A percentile compares a stretch with the other conserved stretches of the same genome.
Evolutionary conservation across 495 filamentous ascomycete genomes (phyloP).

Genomic region (Aspergillus haitiensis): DNA sequence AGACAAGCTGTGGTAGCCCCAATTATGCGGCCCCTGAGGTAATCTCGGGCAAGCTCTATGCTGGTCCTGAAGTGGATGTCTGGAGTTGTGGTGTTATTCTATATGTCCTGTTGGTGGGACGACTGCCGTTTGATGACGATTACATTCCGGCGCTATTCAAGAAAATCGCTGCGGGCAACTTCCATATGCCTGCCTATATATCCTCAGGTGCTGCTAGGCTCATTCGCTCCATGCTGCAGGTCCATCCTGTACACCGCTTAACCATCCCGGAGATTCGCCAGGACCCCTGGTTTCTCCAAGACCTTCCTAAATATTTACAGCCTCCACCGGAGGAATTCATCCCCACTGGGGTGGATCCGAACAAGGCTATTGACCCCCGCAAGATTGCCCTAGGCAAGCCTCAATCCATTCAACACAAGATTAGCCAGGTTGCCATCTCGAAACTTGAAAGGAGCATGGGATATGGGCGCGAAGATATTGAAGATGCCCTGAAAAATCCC

Average conservation of each 20-base stretch:
- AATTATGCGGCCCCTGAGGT: constrained; percentile 98
- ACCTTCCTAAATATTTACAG: constrained; percentile 79
- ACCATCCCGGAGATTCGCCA: constrained; percentile 90
- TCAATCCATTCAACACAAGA: constrained; percentile 75
- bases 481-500: constrained; percentile 84
- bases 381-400: constrained; percentile 77
- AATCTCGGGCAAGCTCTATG: constrained; percentile 96
- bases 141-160: constrained; percentile 86
- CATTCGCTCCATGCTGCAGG: constrained; percentile 90
- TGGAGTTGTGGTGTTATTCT: constrained; percentile 99
- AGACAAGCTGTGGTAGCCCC: constrained; percentile 96
- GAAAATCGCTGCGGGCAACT: constrained; percentile 87
- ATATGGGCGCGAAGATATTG: constrained; percentile 90
- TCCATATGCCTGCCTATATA: constrained; percentile 84
- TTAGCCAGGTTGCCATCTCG: constrained; percentile 86
- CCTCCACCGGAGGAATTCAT: constrained; percentile 91
- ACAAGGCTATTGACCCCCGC: constrained; percentile 80
- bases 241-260: constrained; percentile 90
- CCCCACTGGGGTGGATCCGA: constrained; percentile 87
- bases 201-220: constrained; percentile 78
- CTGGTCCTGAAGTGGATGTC: constrained; percentile 96
- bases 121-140: constrained; percentile 95
- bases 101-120: constrained; percentile 88
- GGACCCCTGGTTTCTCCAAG: constrained; percentile 92
- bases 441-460: constrained; percentile 98